A percentile compares a stretch with the other conserved stretches of the same genome.
phyloP scores from a whole-genome alignment of 345 rosid species.

The Rhodamnia argentea region DNA sequence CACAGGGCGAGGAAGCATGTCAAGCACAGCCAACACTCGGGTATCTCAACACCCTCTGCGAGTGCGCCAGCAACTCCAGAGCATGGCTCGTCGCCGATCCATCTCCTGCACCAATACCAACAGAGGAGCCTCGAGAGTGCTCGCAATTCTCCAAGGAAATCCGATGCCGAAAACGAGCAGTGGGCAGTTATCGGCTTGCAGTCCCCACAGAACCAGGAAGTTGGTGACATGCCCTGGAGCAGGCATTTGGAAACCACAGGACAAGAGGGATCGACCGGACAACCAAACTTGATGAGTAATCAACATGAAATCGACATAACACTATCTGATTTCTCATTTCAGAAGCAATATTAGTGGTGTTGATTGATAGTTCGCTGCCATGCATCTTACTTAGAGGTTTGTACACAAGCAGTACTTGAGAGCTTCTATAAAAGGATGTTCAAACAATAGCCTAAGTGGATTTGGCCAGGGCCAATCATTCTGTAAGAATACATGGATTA shows the following conservation, averaged over 20 bases:
- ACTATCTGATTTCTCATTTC: conserved; percentile 21
- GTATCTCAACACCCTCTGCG: conserved; percentile 35
- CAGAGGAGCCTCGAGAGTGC: background rate
- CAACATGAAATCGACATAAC: conserved; percentile 15
- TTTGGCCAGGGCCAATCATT: background rate
- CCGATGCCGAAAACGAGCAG: conserved; percentile 15
- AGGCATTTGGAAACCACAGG: conserved; percentile 3
- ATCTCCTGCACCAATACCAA: conserved; percentile 33
- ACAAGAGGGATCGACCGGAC: conserved; percentile 2
- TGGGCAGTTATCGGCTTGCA: conserved; percentile 39
- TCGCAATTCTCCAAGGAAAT: conserved; percentile 23
- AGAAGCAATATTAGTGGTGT: background rate
- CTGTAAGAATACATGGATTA: background rate
- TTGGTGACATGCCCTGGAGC: background rate
- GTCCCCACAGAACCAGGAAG: conserved; percentile 6
- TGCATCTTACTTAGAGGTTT: background rate
- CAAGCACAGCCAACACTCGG: conserved; percentile 44
- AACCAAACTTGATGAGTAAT: conserved; percentile 8
- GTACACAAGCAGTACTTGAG: background rate
- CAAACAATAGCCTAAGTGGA: background rate
- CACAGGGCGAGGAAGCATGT: conserved; percentile 45
- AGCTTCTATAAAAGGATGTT: background rate
- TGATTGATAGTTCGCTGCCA: background rate
- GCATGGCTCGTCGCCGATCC: conserved; percentile 60
- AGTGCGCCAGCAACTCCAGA: conserved; percentile 70